Evolutionary conservation across 306 rosid species (phyloP).

Genomic region (Trifolium dubium): DNA sequence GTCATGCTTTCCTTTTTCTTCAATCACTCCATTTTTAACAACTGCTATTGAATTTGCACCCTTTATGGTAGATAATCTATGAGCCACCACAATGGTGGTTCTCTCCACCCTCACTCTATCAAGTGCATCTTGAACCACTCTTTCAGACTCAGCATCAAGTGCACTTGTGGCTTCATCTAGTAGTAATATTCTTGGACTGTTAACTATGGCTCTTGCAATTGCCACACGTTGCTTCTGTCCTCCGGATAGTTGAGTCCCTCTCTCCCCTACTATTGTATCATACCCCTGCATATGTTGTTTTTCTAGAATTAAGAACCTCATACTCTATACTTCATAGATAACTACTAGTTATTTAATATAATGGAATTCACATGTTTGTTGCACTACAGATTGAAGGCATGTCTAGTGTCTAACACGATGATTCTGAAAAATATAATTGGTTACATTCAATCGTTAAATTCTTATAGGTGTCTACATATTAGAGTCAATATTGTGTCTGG

Average conservation of each 20-base stretch:
- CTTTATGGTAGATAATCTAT: conserved; percentile 67
- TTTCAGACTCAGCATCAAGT: conserved; percentile 81
- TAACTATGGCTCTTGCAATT: conserved; percentile 71
- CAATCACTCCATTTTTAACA: conserved; percentile 65
- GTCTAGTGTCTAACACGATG: neutral
- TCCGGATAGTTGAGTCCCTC: conserved; percentile 76
- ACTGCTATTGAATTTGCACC: conserved; percentile 71
- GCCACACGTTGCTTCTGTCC: conserved; percentile 89
- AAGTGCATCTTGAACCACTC: conserved; percentile 74
- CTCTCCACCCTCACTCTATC: conserved; percentile 63
- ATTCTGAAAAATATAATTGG: neutral
- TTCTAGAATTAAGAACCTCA: no score
- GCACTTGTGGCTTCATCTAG: conserved; percentile 88
- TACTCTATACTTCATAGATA: no score
- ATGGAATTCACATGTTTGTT: neutral
- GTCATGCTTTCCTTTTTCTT: conserved; percentile 77
- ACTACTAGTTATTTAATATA: conserved; percentile 12
- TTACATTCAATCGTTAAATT: neutral
- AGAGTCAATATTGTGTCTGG: neutral
- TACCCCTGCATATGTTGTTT: conserved; percentile 58
- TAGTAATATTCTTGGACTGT: conserved; percentile 66
- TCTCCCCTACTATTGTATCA: conserved; percentile 68
- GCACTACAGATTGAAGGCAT: neutral
- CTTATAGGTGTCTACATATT: neutral
- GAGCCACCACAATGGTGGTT: conserved; percentile 76